Evolutionary conservation across 371 early-diverging fungal genomes (phyloP).

Genomic region (Mortierella sp.): DNA sequence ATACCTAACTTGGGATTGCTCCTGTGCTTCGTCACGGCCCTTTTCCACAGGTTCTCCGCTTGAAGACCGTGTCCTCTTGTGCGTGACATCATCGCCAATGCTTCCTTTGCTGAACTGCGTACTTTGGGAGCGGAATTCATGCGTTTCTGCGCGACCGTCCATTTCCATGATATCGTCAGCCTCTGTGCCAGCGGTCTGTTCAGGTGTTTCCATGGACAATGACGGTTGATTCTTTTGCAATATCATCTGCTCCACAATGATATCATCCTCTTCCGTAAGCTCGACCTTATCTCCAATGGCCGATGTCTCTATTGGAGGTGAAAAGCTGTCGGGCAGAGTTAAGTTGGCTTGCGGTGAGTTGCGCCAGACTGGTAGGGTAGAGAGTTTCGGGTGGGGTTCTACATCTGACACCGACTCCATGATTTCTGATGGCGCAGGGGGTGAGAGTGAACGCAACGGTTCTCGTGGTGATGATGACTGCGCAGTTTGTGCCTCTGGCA

Average conservation of each 20-base stretch:
- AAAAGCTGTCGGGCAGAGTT: constrained; percentile 13
- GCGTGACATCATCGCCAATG: too few relatives aligned
- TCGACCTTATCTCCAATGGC: not conserved
- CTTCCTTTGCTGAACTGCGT: too few relatives aligned
- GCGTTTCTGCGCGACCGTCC: too few relatives aligned
- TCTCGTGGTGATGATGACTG: not conserved
- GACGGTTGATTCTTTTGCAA: not conserved
- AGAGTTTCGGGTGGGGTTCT: too few relatives aligned
- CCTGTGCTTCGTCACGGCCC: not conserved
- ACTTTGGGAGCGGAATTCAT: too few relatives aligned
- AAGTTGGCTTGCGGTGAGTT: constrained; percentile 25
- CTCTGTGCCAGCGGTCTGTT: too few relatives aligned
- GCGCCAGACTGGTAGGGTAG: constrained; percentile 10
- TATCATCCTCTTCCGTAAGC: constrained; percentile 28
- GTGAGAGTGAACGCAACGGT: not conserved
- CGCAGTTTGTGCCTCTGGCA: not conserved
- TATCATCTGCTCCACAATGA: not conserved
- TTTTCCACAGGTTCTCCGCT: not conserved
- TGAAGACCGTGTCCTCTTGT: too few relatives aligned
- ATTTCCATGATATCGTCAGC: not conserved
- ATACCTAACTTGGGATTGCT: not conserved
- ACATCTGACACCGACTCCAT: too few relatives aligned
- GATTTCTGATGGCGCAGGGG: too few relatives aligned
- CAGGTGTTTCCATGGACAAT: not conserved
- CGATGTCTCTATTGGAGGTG: not conserved